phyloP scores from a whole-genome alignment of 179 eudicot species.

The Gypsophila paniculata region DNA sequence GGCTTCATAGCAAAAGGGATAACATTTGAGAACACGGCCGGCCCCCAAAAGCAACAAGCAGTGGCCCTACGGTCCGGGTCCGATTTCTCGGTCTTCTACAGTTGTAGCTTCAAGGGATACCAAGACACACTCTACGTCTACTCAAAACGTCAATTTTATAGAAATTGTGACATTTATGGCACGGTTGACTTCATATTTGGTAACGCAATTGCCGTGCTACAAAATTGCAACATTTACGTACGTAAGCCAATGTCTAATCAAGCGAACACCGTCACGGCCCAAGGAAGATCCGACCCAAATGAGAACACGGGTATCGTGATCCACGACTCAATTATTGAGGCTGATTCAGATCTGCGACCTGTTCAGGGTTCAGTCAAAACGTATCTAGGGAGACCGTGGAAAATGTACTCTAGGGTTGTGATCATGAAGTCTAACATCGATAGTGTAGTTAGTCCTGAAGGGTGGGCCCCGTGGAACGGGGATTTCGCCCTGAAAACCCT shows the following conservation, averaged over 20 bases:
- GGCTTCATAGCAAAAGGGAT: constrained; percentile 42
- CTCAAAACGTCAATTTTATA: constrained; percentile 37
- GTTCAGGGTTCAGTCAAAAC: constrained; percentile 24
- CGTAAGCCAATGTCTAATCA: constrained; percentile 31
- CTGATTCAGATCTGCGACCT: constrained; percentile 21
- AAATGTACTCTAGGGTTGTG: constrained; percentile 33
- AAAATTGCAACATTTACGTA: constrained; percentile 32
- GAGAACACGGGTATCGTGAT: constrained; percentile 39
- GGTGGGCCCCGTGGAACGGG: constrained; percentile 39
- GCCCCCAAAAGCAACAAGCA: constrained; percentile 40
- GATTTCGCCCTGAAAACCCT: constrained; percentile 30
- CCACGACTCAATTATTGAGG: constrained; percentile 32
- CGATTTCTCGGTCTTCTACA: constrained; percentile 33
- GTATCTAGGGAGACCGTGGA: constrained; percentile 42
- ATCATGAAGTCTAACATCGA: constrained; percentile 31
- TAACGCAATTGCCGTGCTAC: constrained; percentile 31
- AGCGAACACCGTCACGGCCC: constrained; percentile 39
- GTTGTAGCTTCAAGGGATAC: constrained; percentile 40
- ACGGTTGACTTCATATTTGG: constrained; percentile 42
- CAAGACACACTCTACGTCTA: constrained; percentile 42
- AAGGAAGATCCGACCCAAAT: constrained; percentile 29
- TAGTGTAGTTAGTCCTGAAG: constrained; percentile 25
- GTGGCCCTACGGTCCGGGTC: constrained; percentile 37
- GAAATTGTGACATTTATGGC: constrained; percentile 35
- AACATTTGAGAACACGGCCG: constrained; percentile 43